Evolutionary conservation across 2,329 filamentous ascomycete genomes (phyloP).

Genomic region (Leptographium galeiforme): DNA sequence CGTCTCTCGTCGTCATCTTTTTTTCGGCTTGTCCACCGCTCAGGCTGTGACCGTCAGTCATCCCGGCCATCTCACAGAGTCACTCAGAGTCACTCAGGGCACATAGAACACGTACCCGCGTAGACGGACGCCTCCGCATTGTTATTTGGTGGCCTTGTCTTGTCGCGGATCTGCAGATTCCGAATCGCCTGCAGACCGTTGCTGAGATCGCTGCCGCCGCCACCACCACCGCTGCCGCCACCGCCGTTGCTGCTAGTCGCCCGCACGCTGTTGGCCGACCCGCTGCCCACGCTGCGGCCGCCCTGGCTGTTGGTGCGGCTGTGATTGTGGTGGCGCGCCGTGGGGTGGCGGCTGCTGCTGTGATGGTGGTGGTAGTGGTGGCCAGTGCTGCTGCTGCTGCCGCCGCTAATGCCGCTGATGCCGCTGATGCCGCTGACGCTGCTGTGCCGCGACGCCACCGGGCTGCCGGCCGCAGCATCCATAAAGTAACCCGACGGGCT

Average conservation of each 20-base stretch:
- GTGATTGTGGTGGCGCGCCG: constrained; percentile 12
- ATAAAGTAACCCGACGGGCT: constrained; percentile 7
- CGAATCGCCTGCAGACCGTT: constrained; percentile 17
- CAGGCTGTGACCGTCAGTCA: no score
- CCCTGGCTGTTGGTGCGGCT: constrained; percentile 12
- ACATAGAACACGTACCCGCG: constrained; percentile 15
- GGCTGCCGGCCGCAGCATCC: not conserved
- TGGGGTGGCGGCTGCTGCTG: constrained; percentile 2
- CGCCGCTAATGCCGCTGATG: not conserved
- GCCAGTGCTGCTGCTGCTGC: not conserved
- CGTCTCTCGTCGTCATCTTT: no score
- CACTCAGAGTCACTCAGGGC: no score
- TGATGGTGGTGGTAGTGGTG: not conserved
- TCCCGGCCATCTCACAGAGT: no score
- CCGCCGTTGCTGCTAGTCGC: constrained; percentile 3
- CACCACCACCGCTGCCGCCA: not conserved
- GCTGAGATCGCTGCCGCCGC: constrained; percentile 5
- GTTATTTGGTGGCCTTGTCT: constrained; percentile 24
- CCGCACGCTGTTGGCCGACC: constrained; percentile 10
- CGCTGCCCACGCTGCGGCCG: not conserved
- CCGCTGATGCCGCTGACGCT: not conserved
- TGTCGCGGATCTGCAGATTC: constrained; percentile 17
- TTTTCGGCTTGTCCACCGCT: no score
- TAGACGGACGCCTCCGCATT: constrained; percentile 22
- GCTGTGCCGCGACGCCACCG: not conserved